These are phyloP conservation scores for Fusarium albidum DNA, from an alignment of 2,329 filamentous ascomycete genomes.

Conservation along the genomic window DNA sequence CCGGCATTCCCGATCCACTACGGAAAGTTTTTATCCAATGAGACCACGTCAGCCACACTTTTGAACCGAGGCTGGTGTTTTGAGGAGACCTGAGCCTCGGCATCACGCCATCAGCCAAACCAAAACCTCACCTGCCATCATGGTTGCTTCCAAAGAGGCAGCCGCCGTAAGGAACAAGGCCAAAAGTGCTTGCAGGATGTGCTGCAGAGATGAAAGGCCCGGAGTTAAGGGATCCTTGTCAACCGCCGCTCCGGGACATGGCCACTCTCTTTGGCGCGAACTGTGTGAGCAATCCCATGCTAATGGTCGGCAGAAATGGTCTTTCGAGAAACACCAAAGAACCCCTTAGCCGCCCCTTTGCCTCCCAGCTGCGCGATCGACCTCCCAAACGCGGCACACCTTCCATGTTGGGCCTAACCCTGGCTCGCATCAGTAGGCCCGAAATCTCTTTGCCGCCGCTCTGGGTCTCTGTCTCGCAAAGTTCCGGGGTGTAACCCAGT, in stretches of 20 bases:
- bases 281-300: too few species aligned
- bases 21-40: constrained; percentile 14
- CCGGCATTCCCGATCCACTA: neutral
- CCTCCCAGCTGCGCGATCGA: constrained; percentile 11
- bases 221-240: neutral
- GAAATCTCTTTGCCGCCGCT: constrained; percentile 5
- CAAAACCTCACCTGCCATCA: too few species aligned
- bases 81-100: constrained; percentile 11
- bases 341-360: too few species aligned
- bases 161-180: neutral
- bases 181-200: neutral
- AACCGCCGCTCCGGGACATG: neutral
- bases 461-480: neutral
- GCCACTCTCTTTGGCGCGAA: too few species aligned
- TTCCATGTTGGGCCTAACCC: constrained; percentile 22
- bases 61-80: constrained; percentile 19
- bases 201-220: neutral
- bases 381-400: constrained; percentile 8
- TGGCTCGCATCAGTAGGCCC: constrained; percentile 21
- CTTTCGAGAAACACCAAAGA: neutral
- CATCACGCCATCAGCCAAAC: neutral
- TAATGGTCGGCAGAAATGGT: too few species aligned
- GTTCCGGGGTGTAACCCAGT: too few species aligned
- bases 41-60: neutral
- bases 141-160: too few species aligned